Evolutionary conservation across 768 basidiomycete species (phyloP).

Genomic region (Leccinellum luteum): DNA sequence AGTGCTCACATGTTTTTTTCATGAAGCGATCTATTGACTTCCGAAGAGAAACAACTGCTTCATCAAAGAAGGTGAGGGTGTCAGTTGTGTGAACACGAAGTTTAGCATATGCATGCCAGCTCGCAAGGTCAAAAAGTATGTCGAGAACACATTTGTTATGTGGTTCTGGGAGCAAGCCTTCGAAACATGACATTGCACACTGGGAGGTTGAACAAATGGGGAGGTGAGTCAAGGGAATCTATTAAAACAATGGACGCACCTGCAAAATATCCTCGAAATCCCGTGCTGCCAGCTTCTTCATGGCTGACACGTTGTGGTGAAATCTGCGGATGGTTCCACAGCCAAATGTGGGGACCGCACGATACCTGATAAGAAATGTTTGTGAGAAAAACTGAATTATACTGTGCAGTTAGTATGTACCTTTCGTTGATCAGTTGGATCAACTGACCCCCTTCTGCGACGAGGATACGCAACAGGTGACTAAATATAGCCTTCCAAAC

Average conservation of each 20-base stretch:
- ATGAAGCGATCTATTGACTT: background rate
- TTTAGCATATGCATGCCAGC: conserved; percentile 21
- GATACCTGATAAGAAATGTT: background rate
- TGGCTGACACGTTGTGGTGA: background rate
- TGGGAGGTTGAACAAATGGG: background rate
- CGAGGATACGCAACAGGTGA: background rate
- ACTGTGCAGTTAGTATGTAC: background rate
- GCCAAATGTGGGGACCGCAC: background rate
- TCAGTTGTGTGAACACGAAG: background rate
- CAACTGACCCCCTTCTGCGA: background rate
- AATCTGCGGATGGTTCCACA: background rate
- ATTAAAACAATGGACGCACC: background rate
- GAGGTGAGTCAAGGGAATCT: background rate
- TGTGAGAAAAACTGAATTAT: background rate
- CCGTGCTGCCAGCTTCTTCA: background rate
- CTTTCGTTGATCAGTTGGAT: background rate
- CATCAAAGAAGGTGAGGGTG: background rate
- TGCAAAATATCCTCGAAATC: background rate
- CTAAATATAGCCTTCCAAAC: background rate
- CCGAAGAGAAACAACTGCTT: background rate
- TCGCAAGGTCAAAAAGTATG: conserved; percentile 11
- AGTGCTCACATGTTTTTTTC: background rate
- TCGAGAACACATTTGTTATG: conserved; percentile 11
- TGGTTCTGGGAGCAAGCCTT: conserved; percentile 1
- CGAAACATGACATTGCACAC: background rate